Evolutionary conservation across 208 protist species (phyloP).

Genomic region (Lotmaria passim): DNA sequence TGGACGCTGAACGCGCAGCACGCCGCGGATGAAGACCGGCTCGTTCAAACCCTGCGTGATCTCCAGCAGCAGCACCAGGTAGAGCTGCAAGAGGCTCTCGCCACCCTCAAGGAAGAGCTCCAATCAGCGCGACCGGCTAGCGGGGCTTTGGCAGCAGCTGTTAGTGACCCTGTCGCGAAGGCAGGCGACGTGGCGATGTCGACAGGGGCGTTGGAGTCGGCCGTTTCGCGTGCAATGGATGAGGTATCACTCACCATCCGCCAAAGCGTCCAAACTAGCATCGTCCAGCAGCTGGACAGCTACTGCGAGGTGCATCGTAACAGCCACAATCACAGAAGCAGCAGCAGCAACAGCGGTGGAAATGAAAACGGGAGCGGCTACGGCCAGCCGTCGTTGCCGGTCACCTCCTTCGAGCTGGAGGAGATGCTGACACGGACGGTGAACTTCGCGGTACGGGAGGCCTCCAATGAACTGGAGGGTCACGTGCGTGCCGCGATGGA

Average conservation of each 20-base stretch:
- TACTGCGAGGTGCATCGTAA: conserved; percentile 37
- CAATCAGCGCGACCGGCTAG: neutral
- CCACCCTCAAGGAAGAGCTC: conserved; percentile 14
- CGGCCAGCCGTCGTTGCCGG: conserved; percentile 22
- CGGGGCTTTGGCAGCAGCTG: too few relatives aligned
- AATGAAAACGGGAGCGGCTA: neutral
- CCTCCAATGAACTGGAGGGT: conserved; percentile 4
- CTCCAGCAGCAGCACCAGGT: conserved; percentile 21
- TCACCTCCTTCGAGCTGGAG: conserved; percentile 39
- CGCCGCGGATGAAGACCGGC: conserved; percentile 16
- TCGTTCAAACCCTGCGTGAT: conserved; percentile 18
- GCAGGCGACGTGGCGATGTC: neutral
- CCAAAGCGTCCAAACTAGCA: conserved; percentile 14
- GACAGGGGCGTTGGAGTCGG: conserved; percentile 3
- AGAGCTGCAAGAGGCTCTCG: conserved; percentile 1
- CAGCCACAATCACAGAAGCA: neutral
- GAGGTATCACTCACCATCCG: conserved; percentile 6
- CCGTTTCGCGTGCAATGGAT: neutral
- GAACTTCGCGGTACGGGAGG: conserved; percentile 8
- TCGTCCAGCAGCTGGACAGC: conserved; percentile 28
- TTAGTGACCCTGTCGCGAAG: neutral
- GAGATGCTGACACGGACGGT: conserved; percentile 36
- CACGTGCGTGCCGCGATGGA: conserved; percentile 30
- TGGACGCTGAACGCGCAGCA: conserved; percentile 1
- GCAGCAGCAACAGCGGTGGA: neutral